These are phyloP conservation scores for Coelastrella sp. DNA, from an alignment of 139 green algal species.

Conservation along the genomic window DNA sequence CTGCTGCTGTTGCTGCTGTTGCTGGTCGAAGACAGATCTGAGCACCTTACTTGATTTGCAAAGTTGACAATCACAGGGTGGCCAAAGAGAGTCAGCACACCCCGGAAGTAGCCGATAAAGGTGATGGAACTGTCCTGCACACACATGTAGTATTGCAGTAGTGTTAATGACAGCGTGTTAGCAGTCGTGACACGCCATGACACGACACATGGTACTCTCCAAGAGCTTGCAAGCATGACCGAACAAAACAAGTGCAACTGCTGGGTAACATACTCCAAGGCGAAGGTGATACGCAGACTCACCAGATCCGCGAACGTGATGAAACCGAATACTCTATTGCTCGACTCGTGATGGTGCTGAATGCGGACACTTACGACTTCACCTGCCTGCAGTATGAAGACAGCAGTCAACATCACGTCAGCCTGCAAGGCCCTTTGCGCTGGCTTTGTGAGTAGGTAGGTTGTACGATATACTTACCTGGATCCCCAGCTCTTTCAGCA, in stretches of 20 bases:
- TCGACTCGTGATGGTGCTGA: background rate
- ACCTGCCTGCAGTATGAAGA: background rate
- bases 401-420: background rate
- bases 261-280: background rate
- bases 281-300: background rate
- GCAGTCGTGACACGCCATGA: background rate
- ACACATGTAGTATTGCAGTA: background rate
- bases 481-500: constrained; percentile 17
- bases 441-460: background rate
- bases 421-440: background rate
- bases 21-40: background rate
- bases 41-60: background rate
- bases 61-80: constrained; percentile 22
- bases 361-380: background rate
- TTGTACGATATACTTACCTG: background rate
- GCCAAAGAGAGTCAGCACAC: constrained; percentile 24
- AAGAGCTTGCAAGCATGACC: no score
- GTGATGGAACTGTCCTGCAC: constrained; percentile 26
- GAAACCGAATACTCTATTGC: constrained; percentile 27
- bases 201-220: no score
- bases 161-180: background rate
- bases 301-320: constrained; percentile 16
- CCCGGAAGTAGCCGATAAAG: constrained; percentile 10
- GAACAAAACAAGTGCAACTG: background rate
- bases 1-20: no score